These are phyloP conservation scores for Pterulicium gracile DNA, from an alignment of 1,284 basidiomycete species.

Conservation along the genomic window DNA sequence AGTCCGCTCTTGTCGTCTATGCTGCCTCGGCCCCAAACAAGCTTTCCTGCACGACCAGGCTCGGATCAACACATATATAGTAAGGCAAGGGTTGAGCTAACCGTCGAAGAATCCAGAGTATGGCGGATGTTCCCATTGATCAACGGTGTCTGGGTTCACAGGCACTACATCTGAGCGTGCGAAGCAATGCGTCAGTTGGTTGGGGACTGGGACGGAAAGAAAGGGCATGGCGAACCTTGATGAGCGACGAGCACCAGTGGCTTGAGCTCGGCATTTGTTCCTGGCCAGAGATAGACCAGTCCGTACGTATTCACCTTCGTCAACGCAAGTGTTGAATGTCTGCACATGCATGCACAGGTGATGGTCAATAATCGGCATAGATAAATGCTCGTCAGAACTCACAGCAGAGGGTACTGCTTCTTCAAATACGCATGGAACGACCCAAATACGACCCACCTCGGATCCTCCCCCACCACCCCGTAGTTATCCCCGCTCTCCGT, in stretches of 20 bases:
- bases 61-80: neutral
- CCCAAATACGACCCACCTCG: neutral
- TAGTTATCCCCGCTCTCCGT: slow-evolving; percentile 1
- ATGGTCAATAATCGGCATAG: neutral
- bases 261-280: neutral
- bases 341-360: neutral
- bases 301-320: slow-evolving; percentile 2
- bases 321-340: neutral
- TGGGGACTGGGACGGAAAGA: neutral
- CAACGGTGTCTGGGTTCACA: slow-evolving; percentile 38
- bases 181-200: neutral
- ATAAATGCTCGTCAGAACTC: neutral
- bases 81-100: slow-evolving; percentile 7
- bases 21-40: slow-evolving; percentile 55
- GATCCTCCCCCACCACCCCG: neutral
- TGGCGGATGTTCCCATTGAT: slow-evolving; percentile 41
- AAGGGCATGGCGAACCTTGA: neutral
- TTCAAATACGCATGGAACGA: slow-evolving; percentile 1
- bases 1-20: slow-evolving; percentile 54
- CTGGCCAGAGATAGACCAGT: neutral
- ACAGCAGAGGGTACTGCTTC: neutral
- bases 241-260: neutral
- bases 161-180: slow-evolving; percentile 44
- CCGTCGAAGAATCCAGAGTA: slow-evolving; percentile 40
- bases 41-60: slow-evolving; percentile 23